Evolutionary conservation across 441 rosid species (phyloP).

Genomic region (Erodium moschatum): DNA sequence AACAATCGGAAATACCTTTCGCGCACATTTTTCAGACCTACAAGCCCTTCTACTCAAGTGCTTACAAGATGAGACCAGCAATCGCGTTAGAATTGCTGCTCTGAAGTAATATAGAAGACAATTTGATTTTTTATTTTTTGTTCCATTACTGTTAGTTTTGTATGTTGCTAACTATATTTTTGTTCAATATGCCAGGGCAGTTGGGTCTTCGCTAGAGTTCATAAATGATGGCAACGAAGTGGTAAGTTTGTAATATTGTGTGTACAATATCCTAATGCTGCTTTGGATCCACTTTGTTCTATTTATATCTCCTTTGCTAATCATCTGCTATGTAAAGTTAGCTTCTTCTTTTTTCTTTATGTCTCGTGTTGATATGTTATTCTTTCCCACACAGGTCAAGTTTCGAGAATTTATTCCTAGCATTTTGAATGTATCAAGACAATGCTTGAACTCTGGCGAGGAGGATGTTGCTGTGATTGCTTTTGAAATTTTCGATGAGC

Average conservation of each 20-base stretch:
- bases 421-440: conserved; percentile 89
- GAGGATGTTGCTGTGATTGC: conserved; percentile 98
- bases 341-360: neutral
- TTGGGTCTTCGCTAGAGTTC: conserved; percentile 93
- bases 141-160: conserved; percentile 5
- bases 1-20: conserved; percentile 84
- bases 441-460: conserved; percentile 82
- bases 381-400: conserved; percentile 53
- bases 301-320: neutral
- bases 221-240: conserved; percentile 75
- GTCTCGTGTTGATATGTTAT: conserved; percentile 12
- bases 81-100: conserved; percentile 91
- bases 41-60: conserved; percentile 92
- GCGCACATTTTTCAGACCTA: conserved; percentile 74
- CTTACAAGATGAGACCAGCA: conserved; percentile 87
- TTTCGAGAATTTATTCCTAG: conserved; percentile 97
- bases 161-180: conserved; percentile 14
- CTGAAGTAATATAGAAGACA: conserved; percentile 54
- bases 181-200: conserved; percentile 51
- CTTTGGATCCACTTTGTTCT: neutral
- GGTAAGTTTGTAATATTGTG: conserved; percentile 40
- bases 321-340: neutral
- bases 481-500: conserved; percentile 96
- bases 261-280: neutral
- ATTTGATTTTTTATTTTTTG: neutral